Base-by-base conservation (phyloP, 2,329 filamentous ascomycete species). In the Fulvia fulva region DNA sequence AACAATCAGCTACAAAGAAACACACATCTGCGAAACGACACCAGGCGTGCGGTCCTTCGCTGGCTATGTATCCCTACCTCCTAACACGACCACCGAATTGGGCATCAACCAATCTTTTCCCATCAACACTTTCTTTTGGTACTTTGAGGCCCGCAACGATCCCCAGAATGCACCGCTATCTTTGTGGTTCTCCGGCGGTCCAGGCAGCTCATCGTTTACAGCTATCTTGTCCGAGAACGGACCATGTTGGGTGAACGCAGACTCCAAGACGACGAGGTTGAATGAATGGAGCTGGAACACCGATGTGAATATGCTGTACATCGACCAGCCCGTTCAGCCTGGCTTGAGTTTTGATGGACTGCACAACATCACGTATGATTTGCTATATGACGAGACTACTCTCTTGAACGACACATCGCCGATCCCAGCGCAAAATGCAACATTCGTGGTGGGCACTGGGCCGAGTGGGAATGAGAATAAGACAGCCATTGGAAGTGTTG, bases 241-340 rank as follows among this genome's bases (percentile, higher is more conserved):
- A 1, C 83, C 84, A 1, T 87, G 84, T 65, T 70, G 65, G 14
- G 75, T 86, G 30, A 78, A 81, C 46, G 61, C 71, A 3, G 81
- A 85, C 60, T 81, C 79, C 0, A 83, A 82, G 60, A 74, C 73
- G 0, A 78, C 75, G 0, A 67, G 66, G 11, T 56, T 77, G 6
- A 87, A 86, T 65, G 78, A 82, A 2, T 85, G 79, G 75, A 82
- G 81, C 0, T 87, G 84, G 82, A 87, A 87, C 62, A 82, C 83
- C 57, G 77, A 85, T 28, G 73, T 74, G 45, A 78, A 78, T 56
- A 74, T 78, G 71, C 78, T 89, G 8, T 89, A 84, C 69, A 79
- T 89, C 53, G 85, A 88, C 62, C 84, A 88, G 71, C 87, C 82
- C 0, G 78, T 77, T 3, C 79, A 83, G 60, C 79, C 82, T 8